Base-by-base conservation (phyloP, 495 filamentous ascomycete genomes). In the Cenococcum geophilum region DNA sequence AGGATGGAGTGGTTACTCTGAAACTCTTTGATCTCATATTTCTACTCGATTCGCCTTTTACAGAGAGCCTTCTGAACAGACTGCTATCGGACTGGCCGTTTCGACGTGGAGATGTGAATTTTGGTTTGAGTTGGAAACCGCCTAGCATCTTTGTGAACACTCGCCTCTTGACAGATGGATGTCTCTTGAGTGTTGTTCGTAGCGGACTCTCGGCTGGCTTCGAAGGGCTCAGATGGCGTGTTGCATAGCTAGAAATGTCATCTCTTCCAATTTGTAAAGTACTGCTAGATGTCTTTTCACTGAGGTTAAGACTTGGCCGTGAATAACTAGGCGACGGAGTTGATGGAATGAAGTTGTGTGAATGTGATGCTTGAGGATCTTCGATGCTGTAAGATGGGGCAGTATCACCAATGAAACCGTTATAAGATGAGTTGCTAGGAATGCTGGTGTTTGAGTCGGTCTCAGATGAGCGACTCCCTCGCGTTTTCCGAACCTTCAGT, bases 61-160 rank as follows among this genome's bases (percentile, higher is more conserved):
- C 60, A 12, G 66, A 69, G 6, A 66, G 55, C 14, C 57, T 37
- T 10, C 66, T 63, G 9, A 55, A 12, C 6, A 69, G 52, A 27
- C 63, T 60, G 16, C 59, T 60, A 14, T 69, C 66, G 1, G 63
- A 57, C 63, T 60, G 18, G 47, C 53, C 22, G 62, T 43, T 11
- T 57, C 49, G 23, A 61, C 55, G 42, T 57, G 57, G 6, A 40
- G 54, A 14, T 60, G 58, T 18, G 23, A 43, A 53, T 59, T 65
- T 12, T 14, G 64, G 58, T 32, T 58, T 60, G 22, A 47, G 63
- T 14, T 20, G 40, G 36, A 71, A 59, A 34, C 69, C 67, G 58
- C 64, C 60, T 55, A 62, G 62, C 9, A 71, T 61, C 55, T 51
- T 69, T 9, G 67, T 62, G 2, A 71, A 53, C 63, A 71, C 62